Evolutionary conservation across 2,329 filamentous ascomycete genomes (phyloP).

Genomic region (Apiospora kogelbergensis): DNA sequence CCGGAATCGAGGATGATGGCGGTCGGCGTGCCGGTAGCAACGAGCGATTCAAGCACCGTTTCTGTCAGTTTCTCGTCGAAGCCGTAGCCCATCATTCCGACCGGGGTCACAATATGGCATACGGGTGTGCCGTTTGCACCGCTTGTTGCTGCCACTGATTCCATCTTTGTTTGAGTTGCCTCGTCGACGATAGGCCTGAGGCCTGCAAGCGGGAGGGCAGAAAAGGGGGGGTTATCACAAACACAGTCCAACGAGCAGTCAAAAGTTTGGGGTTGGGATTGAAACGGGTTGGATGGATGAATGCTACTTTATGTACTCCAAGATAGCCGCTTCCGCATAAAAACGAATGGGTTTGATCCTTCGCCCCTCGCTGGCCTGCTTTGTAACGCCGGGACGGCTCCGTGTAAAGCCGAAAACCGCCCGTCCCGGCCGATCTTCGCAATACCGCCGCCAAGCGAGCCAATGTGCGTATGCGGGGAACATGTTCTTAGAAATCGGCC

Average conservation of each 20-base stretch:
- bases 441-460: background rate
- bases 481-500: background rate
- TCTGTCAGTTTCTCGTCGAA: constrained; percentile 35
- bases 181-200: no score
- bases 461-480: background rate
- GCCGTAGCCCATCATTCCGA: constrained; percentile 51
- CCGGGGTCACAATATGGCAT: constrained; percentile 44
- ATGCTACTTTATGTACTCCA: background rate
- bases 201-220: background rate
- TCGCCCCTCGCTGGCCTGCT: background rate
- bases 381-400: background rate
- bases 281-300: background rate
- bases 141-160: background rate
- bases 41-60: constrained; percentile 25
- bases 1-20: constrained; percentile 35
- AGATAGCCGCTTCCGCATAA: no score
- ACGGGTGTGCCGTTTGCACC: constrained; percentile 17
- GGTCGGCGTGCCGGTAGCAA: constrained; percentile 28
- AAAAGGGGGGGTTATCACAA: background rate
- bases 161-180: background rate
- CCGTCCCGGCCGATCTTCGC: background rate
- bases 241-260: background rate
- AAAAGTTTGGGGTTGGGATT: no score
- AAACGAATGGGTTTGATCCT: background rate
- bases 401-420: background rate